Base-by-base conservation (phyloP, 2,329 filamentous ascomycete species). In the Fusarium bactridioides region DNA sequence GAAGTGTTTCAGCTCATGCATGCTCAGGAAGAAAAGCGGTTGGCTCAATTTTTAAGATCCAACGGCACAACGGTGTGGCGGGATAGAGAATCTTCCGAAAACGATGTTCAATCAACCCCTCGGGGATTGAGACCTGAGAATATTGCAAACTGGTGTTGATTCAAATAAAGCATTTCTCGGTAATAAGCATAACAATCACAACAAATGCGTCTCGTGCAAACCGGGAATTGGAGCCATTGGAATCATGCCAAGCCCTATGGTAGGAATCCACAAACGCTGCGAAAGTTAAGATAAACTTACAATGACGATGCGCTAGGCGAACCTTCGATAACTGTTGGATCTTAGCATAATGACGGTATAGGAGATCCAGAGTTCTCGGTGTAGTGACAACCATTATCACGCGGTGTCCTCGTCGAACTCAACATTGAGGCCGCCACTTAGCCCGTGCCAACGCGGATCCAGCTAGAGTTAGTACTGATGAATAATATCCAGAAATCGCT, bases 381-480 rank as follows among this genome's bases (percentile, higher is more conserved):
- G 60, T 63, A 67, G 38, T 62, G 27, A 44, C 48, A 38, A 38
- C 41, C 62, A 61, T 60, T 60, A 76, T 76, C 75, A 74, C 74
- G 57, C 67, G 63, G 68, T 67, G 55, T 57, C 43, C 50, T 48
- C 59, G 18, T 61, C 57, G 69, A 76, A 77, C 76, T 77, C 65
- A 77, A 74, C 40, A 67, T 77, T 77, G 75, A 77, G 76, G 75
- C 76, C 76, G 75, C 75, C 63, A 66, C 56, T 54, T 64, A 65
- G 69, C 43, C 66, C 72, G 70, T 71, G 66, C 64, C 72, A 73
- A 62, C 72, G 65, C 65, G 61, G 72, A 62, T 63, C 69, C 69
- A 77, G 62, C 70, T 64, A 61, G 31, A 76, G 65, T 63, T 55
- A 74, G 69, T 56, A 55, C 61, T 67, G 65, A 62, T 59, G 54